Evolutionary conservation across 345 rosid genomes (phyloP).

Genomic region (Brassica incana): DNA sequence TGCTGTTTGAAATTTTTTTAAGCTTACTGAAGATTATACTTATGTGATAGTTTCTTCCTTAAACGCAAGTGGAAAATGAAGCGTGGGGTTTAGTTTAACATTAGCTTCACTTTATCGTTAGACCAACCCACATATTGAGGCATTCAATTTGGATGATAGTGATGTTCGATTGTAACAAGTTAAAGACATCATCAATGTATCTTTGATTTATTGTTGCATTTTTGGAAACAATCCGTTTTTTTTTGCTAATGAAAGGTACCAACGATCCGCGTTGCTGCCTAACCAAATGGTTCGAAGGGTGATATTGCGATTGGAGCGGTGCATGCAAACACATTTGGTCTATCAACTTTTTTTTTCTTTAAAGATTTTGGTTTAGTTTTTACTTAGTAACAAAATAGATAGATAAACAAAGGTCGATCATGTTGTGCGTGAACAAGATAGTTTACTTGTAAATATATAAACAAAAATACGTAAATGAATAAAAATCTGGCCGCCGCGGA

Average conservation of each 20-base stretch:
- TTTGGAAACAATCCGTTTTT: background rate
- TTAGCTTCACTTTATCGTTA: slow-evolving; percentile 20
- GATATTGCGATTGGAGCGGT: background rate
- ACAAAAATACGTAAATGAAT: background rate
- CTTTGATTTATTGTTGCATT: background rate
- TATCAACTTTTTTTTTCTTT: background rate
- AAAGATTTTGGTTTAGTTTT: background rate
- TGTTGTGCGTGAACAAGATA: slow-evolving; percentile 12
- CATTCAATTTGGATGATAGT: slow-evolving; percentile 33
- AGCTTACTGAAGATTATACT: background rate
- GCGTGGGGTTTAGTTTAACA: slow-evolving; percentile 17
- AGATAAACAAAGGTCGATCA: background rate
- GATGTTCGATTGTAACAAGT: slow-evolving; percentile 14
- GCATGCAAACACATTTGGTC: background rate
- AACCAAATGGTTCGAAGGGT: background rate
- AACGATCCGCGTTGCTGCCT: background rate
- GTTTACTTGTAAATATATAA: background rate
- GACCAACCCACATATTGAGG: slow-evolving; percentile 19
- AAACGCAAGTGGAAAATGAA: slow-evolving; percentile 26
- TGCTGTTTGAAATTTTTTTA: background rate
- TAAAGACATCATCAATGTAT: slow-evolving; percentile 11
- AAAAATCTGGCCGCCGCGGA: slow-evolving; percentile 23
- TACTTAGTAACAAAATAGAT: background rate
- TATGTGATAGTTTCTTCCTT: background rate
- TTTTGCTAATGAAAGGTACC: slow-evolving; percentile 3